phyloP scores from a whole-genome alignment of 1,139 yeast species.

The Yamadazyma triangularis region DNA sequence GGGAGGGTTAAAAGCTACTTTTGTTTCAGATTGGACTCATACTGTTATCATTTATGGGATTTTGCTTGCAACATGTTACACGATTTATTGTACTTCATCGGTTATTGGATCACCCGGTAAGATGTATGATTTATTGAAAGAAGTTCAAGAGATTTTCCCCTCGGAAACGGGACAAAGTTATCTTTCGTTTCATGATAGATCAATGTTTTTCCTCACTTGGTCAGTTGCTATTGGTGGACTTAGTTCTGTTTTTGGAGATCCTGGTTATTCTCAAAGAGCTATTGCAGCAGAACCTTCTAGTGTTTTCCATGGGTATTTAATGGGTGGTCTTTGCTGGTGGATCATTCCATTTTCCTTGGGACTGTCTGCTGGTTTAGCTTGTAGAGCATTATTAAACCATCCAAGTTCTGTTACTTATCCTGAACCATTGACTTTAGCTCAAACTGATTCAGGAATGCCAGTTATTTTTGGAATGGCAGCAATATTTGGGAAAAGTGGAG shows the following conservation, averaged over 20 bases:
- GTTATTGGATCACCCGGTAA: conserved; percentile 43
- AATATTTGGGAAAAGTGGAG: conserved; percentile 30
- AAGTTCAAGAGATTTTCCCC: conserved; percentile 10
- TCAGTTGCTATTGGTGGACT: conserved; percentile 26
- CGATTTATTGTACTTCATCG: conserved; percentile 32
- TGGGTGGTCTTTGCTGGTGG: conserved; percentile 40
- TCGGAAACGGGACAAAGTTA: conserved; percentile 12
- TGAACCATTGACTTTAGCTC: conserved; percentile 15
- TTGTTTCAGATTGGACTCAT: conserved; percentile 43
- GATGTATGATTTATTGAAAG: conserved; percentile 40
- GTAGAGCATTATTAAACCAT: conserved; percentile 27
- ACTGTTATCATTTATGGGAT: conserved; percentile 32
- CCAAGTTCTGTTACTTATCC: conserved; percentile 26
- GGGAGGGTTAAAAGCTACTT: conserved; percentile 45
- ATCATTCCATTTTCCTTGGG: conserved; percentile 35
- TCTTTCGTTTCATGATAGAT: conserved; percentile 10
- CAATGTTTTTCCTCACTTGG: conserved; percentile 18
- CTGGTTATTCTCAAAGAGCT: conserved; percentile 38
- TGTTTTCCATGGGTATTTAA: conserved; percentile 29
- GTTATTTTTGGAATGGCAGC: conserved; percentile 17
- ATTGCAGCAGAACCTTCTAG: conserved; percentile 33
- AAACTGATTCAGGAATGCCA: conserved; percentile 18
- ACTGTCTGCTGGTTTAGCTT: conserved; percentile 29
- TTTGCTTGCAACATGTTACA: conserved; percentile 34
- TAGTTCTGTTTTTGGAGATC: conserved; percentile 37